phyloP scores from a whole-genome alignment of 1,284 basidiomycete genomes.

The Trametes versicolor region DNA sequence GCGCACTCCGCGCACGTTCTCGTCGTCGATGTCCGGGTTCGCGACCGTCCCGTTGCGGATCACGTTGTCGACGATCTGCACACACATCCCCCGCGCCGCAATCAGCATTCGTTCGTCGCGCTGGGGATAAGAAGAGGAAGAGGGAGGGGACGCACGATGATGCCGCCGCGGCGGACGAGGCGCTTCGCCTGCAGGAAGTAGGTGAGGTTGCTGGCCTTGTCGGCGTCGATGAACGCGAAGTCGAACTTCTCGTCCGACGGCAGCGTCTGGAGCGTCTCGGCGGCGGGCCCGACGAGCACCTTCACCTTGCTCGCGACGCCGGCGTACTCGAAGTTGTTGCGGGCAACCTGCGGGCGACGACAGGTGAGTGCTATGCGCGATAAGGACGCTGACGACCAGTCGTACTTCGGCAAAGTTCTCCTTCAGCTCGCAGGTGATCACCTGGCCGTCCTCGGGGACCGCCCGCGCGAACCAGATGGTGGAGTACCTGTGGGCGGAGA shows the following conservation, averaged over 20 bases:
- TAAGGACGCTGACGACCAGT: neutral
- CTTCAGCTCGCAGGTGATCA: conserved; percentile 61
- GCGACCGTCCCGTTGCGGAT: conserved; percentile 60
- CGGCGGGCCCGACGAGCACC: conserved; percentile 60
- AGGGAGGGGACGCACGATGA: conserved; percentile 55
- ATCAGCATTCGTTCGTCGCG: neutral
- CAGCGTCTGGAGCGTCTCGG: conserved; percentile 54
- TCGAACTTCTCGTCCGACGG: conserved; percentile 59
- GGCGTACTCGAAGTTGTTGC: conserved; percentile 59
- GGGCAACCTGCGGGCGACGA: conserved; percentile 55
- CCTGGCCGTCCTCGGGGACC: conserved; percentile 60
- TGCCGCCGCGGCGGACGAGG: conserved; percentile 60
- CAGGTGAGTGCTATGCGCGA: neutral
- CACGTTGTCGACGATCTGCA: conserved; percentile 70
- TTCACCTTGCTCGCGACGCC: conserved; percentile 57
- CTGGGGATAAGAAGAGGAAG: neutral
- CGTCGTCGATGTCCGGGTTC: conserved; percentile 50
- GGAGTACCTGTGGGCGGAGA: conserved; percentile 54
- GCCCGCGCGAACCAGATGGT: conserved; percentile 68
- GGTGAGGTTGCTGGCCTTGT: conserved; percentile 58
- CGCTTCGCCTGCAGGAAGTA: conserved; percentile 68
- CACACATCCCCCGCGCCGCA: neutral
- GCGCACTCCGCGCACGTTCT: conserved; percentile 57
- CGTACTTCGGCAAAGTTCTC: conserved; percentile 59
- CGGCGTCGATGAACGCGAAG: conserved; percentile 70